Base-by-base conservation (phyloP, 1,284 basidiomycete species). In the Sporisorium iseilematis-ciliati region DNA sequence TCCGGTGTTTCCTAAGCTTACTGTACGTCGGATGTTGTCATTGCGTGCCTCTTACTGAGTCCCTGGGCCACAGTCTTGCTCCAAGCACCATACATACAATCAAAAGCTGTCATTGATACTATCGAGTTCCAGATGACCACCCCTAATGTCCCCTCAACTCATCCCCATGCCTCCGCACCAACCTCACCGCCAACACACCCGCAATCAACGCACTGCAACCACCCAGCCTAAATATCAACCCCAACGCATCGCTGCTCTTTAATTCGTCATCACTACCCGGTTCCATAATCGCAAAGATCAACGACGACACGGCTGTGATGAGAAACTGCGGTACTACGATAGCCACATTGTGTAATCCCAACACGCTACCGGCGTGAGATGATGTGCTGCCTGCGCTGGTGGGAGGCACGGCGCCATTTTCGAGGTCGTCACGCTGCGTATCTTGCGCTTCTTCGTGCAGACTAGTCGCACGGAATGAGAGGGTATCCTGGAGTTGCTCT, bases 271-370 rank as follows among this genome's bases (percentile, higher is more conserved):
- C 40, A 18, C 40, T 20, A 6, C n/a, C 25, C 20, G 64, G 57
- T 23, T 70, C 66, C 73, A 70, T 71, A 33, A 76, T 67, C 20
- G 68, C 68, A 48, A 76, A 76, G 53, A 76, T 97, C 52, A 91
- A 85, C 79, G 93, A 94, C 0, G 94, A 91, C 18, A 92, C 90
- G 18, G 97, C 78, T 0, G 95, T 93, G 57, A 97, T 91, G 11
- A 77, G 25, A 25, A 83, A 79, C 52, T 80, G 80, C 20, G 79
- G 79, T 8, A 78, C 26, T 4, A 79, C 77, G 5, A 81, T 56
- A 1, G 79, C 67, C 7, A 79, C 55, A 38, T 81, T 81, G 65
- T 98, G 95, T 49, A 98, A 94, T 2, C 95, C 95, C 51, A 97
- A 89, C 48, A 97, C 91, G 2, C 94, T 95, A 23, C 95, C 95